These are phyloP conservation scores for Mixia osmundae DNA, from an alignment of 1,284 basidiomycete genomes.

Conservation along the genomic window DNA sequence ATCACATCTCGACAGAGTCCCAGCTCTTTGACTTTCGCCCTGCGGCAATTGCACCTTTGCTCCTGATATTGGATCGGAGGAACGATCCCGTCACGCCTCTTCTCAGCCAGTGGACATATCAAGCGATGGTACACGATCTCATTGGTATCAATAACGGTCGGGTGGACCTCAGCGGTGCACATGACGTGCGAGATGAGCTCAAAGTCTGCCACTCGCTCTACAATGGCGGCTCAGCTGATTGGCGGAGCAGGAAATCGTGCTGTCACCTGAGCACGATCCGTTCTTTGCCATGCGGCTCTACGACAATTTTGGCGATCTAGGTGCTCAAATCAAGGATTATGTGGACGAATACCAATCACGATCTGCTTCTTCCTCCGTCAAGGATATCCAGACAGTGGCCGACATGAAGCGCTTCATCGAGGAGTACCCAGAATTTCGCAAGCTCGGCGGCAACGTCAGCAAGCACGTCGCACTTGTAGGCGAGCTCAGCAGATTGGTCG, in stretches of 20 bases:
- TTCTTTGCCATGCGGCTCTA: conserved; percentile 85
- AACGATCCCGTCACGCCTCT: conserved; percentile 96
- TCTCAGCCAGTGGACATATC: conserved; percentile 98
- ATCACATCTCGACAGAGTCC: conserved; percentile 21
- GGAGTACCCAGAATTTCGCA: conserved; percentile 92
- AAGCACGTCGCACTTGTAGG: conserved; percentile 95
- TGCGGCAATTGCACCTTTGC: conserved; percentile 29
- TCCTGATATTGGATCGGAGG: conserved; percentile 47
- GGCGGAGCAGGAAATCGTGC: conserved; percentile 62
- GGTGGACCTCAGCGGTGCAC: conserved; percentile 61
- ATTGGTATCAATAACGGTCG: conserved; percentile 84
- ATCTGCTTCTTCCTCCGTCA: conserved; percentile 49
- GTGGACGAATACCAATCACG: conserved; percentile 82
- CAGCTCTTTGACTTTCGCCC: conserved; percentile 31
- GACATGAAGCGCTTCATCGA: conserved; percentile 98
- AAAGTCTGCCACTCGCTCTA: conserved; percentile 31
- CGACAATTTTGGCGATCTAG: conserved; percentile 90
- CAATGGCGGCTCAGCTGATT: neutral
- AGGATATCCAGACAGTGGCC: conserved; percentile 75
- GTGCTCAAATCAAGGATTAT: conserved; percentile 74
- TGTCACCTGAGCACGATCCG: conserved; percentile 73
- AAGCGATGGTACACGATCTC: conserved; percentile 97
- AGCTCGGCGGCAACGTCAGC: conserved; percentile 89
- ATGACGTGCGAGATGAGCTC: conserved; percentile 64
- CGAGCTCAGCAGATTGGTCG: conserved; percentile 76